Base-by-base conservation (phyloP, 1,284 basidiomycete species). In the Laetiporus sulphureus region DNA sequence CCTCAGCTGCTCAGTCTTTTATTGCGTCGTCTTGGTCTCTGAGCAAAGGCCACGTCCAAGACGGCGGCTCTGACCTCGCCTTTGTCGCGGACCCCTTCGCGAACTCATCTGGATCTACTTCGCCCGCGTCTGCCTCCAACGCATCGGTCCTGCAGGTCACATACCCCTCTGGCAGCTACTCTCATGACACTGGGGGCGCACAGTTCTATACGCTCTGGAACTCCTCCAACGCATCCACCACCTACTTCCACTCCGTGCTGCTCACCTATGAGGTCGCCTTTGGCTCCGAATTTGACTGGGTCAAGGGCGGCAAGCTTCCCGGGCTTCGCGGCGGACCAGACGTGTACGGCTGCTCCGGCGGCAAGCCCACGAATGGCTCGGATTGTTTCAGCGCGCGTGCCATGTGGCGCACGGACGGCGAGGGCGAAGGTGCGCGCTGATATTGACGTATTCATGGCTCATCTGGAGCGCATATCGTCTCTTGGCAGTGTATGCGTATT, bases 241-340 rank as follows among this genome's bases (percentile, higher is more conserved):
- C 68, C 7, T 58, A 63, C 16, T 83, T 83, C 52, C 64, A 75
- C 46, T 73, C 76, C 16, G 78, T 83, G 79, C 59, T 82, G 41
- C 57, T 85, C 13, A 72, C 77, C 7, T 88, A 87, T 58, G 83
- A 87, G 54, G 64, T 87, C 29, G 79, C 80, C 1, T 85, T 88
- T 55, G 78, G 79, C 48, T 44, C 62, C 0, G 62, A 61, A 62
- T 75, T 54, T 68, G 72, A 53, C 54, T 81, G 62, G 51, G 68
- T 70, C 21, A 68, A 67, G 52, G 69, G 71, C 34, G 71, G 71
- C 3, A 73, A 73, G 57, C 57, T 73, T 13, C 70, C 71, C n/a
- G 71, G 71, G 1, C 37, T 72, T 32, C 54, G 69, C 34, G 70
- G 71, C 15, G 71, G 71, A 0, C 61, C 64, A 5, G 59, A 62